Evolutionary conservation across 2,329 filamentous ascomycete species (phyloP), one percentile per base, ranked within the genome.

Genomic region (Zasmidium citrigriseum): DNA sequence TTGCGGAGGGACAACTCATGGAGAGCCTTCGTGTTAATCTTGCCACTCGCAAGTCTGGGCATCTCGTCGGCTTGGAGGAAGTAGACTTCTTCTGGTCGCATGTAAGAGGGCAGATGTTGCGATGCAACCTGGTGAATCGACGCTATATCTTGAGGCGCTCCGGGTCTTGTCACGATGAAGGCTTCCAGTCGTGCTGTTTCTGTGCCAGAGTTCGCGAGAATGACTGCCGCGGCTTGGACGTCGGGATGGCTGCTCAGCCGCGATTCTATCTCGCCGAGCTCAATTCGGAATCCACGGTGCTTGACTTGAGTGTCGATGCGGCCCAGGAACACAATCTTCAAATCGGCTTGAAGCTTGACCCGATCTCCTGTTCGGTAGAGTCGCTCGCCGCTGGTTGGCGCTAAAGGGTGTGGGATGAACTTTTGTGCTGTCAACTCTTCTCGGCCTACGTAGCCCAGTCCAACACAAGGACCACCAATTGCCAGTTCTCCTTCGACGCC

Each of bases 241-340:
- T 93, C 76, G 0, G 83, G 85, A 75, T 89, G 84, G 38, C 85
- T 82, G 52, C 85, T 88, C 46, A 96, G 77, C 71, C 93, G 87
- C 48, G 82, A 88, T 73, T 97, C 92, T 64, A 97, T 96, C 64
- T 97, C 93, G 64, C 88, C 89, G 38, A 97, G 85, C 76, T 97
- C 93, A 64, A 97, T 96, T 58, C 93, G 84, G 80, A 96, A 96
- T 1, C 93, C 93, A 59, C 93, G 88, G 62, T 97, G 92, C 79
- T 97, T 98, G 77, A 97, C 89, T 72, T 97, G 93, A 62, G 87
- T 84, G 71, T 97, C 93, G 22, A 86, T 86, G 53, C 93, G 83
- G 21, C 93, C 93, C 4, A 88, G 87, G 69, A 86, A 89, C 14
- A 50, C 51, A 44, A 66, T 66, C 49, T 63, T 63, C 22, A 58